Evolutionary conservation across 352 stramenopile species (phyloP).

Genomic region (Pythium volutum): DNA sequence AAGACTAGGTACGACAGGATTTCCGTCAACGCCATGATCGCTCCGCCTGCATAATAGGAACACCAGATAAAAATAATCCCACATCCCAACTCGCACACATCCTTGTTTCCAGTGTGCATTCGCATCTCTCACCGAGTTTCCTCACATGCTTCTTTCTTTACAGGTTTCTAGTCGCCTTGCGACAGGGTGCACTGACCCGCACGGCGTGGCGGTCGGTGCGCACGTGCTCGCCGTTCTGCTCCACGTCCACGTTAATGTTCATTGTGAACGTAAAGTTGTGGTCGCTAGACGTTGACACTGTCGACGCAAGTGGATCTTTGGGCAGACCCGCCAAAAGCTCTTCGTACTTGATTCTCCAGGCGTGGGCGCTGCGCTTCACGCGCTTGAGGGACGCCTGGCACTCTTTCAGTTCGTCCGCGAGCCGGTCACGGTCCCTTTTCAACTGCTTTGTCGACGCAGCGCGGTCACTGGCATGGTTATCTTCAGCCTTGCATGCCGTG

Average conservation of each 20-base stretch:
- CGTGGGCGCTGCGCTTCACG: constrained; percentile 10
- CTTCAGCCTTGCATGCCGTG: neutral
- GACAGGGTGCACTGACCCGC: neutral
- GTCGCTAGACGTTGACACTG: neutral
- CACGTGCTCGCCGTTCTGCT: constrained; percentile 9
- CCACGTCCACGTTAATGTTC: constrained; percentile 18
- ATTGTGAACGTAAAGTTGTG: constrained; percentile 16
- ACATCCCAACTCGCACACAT: too few relatives aligned
- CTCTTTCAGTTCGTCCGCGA: constrained; percentile 3
- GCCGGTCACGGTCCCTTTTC: neutral
- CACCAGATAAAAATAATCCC: too few relatives aligned
- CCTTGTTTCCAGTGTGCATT: too few relatives aligned
- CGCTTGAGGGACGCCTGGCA: constrained; percentile 11
- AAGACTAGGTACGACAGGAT: neutral
- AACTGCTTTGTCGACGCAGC: neutral
- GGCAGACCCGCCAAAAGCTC: constrained; percentile 1
- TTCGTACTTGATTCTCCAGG: constrained; percentile 20
- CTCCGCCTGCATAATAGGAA: neutral
- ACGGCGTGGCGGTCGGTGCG: constrained; percentile 2
- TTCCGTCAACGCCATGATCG: neutral
- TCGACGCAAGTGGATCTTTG: neutral
- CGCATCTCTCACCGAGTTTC: neutral
- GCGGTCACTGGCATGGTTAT: neutral
- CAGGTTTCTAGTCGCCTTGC: neutral
- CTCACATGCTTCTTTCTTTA: neutral